Conservation (phyloP, 164 flowering plant genomes). For the Hamamelis virginiana region DNA sequence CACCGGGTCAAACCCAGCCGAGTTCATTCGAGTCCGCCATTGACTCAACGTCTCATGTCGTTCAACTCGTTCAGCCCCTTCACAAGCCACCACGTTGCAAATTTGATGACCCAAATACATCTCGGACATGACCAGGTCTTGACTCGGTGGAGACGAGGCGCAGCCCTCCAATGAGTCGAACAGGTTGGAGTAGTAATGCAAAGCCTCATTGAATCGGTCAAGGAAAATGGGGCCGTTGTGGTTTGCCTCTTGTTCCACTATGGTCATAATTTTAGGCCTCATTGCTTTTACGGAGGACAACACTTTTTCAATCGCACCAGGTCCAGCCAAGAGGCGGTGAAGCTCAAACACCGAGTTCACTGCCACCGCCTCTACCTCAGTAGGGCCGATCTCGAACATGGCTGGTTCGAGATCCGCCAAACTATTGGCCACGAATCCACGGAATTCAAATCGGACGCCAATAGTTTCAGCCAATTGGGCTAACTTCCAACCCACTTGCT, state of each 20-base stretch:
- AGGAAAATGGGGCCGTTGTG: conserved; percentile 53
- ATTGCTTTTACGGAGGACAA: conserved; percentile 38
- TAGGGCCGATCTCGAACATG: conserved; percentile 37
- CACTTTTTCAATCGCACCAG: conserved; percentile 52
- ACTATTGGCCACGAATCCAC: conserved; percentile 47
- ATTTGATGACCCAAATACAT: conserved; percentile 50
- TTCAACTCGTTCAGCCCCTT: conserved; percentile 52
- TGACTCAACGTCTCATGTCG: conserved; percentile 51
- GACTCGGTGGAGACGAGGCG: conserved; percentile 1
- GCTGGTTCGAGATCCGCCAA: conserved; percentile 50
- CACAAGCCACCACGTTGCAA: conserved; percentile 55
- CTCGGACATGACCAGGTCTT: conserved; percentile 51
- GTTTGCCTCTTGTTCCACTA: conserved; percentile 59
- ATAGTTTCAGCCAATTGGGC: conserved; percentile 52
- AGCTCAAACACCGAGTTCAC: conserved; percentile 61
- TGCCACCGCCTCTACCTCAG: conserved; percentile 47
- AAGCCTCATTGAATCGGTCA: conserved; percentile 53
- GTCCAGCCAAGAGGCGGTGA: conserved; percentile 43
- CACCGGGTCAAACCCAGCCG: conserved; percentile 47
- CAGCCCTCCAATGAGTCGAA: conserved; percentile 58
- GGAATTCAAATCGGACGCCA: conserved; percentile 46
- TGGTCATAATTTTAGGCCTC: conserved; percentile 49
- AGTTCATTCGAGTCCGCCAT: conserved; percentile 43
- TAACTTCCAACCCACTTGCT: conserved; percentile 54
- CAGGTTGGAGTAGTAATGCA: conserved; percentile 55